These are phyloP conservation scores for Hypoxylon trugodes DNA, from an alignment of 495 filamentous ascomycete species.

Conservation along the genomic window DNA sequence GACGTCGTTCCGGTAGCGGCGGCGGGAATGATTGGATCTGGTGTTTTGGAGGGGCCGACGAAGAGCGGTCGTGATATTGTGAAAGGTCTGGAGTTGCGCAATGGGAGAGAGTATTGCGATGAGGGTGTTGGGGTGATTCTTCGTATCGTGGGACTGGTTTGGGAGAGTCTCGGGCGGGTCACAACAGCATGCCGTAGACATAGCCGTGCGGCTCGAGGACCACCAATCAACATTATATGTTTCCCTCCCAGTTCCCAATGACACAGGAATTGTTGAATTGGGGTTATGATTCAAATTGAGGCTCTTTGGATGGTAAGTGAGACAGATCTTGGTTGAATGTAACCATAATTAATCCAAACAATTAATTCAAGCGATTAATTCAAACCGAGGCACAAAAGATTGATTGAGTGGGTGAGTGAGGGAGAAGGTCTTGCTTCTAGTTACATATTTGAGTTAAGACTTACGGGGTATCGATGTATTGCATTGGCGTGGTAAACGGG, in stretches of 20 bases:
- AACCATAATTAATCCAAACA: slow-evolving; percentile 30
- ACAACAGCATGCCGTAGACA: slow-evolving; percentile 12
- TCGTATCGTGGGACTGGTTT: slow-evolving; percentile 9
- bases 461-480: neutral
- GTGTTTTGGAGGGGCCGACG: slow-evolving; percentile 18
- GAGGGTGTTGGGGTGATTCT: neutral
- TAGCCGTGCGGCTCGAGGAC: slow-evolving; percentile 15
- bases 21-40: slow-evolving; percentile 11
- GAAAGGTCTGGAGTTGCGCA: slow-evolving; percentile 20
- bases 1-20: neutral
- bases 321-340: slow-evolving; percentile 41
- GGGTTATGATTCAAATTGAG: slow-evolving; percentile 19
- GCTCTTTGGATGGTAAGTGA: slow-evolving; percentile 33
- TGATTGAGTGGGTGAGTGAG: no score
- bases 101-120: neutral
- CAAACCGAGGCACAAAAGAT: slow-evolving; percentile 15
- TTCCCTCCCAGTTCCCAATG: neutral
- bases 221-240: slow-evolving; percentile 15
- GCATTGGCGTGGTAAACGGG: no score
- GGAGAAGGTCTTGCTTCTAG: no score
- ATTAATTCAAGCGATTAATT: no score
- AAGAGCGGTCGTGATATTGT: slow-evolving; percentile 13
- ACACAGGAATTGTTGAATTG: neutral
- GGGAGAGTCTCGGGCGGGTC: neutral
- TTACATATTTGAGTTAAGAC: no score